These are phyloP conservation scores for Thalassia testudinum DNA, from an alignment of 116 monocot species.

Conservation along the genomic window DNA sequence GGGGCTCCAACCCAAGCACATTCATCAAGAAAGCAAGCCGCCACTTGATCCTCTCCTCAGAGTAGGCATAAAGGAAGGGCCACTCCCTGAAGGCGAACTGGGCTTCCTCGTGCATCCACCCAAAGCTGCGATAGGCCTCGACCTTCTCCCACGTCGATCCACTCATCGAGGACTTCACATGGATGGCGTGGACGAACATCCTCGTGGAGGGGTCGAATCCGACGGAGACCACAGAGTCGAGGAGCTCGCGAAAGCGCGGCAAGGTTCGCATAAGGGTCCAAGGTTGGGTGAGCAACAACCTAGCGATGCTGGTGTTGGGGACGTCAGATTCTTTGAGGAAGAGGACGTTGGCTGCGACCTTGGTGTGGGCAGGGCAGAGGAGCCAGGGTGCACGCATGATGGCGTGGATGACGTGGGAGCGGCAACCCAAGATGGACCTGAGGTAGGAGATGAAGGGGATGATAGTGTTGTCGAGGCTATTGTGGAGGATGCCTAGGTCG, in stretches of 20 bases:
- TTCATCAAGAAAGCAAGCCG: neutral
- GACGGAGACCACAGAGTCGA: neutral
- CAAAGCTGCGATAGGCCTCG: neutral
- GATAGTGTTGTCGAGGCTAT: neutral
- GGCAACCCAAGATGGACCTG: neutral
- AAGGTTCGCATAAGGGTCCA: no score
- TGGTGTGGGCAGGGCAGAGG: neutral
- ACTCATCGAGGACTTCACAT: neutral
- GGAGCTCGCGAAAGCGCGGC: neutral
- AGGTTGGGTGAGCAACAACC: neutral
- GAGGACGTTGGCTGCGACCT: neutral
- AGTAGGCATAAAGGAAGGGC: neutral
- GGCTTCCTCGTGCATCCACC: neutral
- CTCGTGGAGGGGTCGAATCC: neutral
- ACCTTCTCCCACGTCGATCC: neutral
- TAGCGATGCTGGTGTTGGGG: neutral
- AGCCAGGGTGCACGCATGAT: no score
- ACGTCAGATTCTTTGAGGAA: neutral
- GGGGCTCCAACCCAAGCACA: neutral
- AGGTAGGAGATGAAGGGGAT: neutral
- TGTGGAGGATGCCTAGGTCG: neutral
- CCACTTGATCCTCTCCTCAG: neutral
- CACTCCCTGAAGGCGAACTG: neutral
- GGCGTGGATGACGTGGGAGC: neutral
- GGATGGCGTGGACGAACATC: conserved; percentile 1